Percentiles rank a stretch among this genome's conserved stretches.
These are phyloP conservation scores for Hura crepitans DNA, from an alignment of 441 rosid species.

Conservation along the genomic window DNA sequence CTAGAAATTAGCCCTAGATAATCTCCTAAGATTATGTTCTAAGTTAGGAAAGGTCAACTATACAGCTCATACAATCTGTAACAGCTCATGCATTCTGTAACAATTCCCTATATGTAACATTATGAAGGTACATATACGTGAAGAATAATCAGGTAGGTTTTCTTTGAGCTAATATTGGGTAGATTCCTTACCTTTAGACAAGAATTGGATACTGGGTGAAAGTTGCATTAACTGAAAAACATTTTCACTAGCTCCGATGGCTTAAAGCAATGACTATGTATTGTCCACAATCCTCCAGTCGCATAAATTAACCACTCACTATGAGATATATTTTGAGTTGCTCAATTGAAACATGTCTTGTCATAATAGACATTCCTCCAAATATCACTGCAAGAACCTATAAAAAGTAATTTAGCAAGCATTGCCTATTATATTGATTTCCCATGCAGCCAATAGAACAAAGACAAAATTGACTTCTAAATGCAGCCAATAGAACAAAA, in stretches of 20 bases:
- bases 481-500: neutral
- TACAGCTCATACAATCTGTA: no score
- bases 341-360: conserved; percentile 79
- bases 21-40: no score
- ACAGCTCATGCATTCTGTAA: no score
- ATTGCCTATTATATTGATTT: neutral
- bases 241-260: conserved; percentile 92
- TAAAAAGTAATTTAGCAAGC: conserved; percentile 9
- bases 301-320: conserved; percentile 98
- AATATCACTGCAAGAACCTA: conserved; percentile 81
- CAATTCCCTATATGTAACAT: no score
- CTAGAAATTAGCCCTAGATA: no score
- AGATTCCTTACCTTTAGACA: conserved; percentile 65
- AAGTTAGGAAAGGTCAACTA: no score
- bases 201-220: conserved; percentile 67
- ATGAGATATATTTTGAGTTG: conserved; percentile 86
- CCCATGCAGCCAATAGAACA: neutral
- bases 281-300: conserved; percentile 97
- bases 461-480: no score
- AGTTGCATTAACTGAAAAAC: conserved; percentile 96
- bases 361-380: conserved; percentile 82
- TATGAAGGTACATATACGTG: neutral
- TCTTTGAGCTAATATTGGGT: neutral
- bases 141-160: neutral
- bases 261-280: conserved; percentile 77